These are phyloP conservation scores for Sonneratia alba DNA, from an alignment of 345 rosid genomes.

Conservation along the genomic window DNA sequence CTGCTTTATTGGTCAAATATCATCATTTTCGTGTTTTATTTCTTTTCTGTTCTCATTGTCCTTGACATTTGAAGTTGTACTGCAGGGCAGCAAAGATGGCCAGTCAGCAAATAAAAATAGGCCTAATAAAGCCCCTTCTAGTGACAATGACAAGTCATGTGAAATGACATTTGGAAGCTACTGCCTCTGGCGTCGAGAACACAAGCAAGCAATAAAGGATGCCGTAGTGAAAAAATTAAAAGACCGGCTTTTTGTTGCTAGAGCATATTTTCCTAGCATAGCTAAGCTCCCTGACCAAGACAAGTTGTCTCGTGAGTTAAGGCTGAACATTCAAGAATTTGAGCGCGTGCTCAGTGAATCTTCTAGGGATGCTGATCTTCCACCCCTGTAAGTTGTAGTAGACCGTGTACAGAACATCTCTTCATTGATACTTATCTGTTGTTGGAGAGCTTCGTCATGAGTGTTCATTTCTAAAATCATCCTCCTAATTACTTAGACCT, in stretches of 20 bases:
- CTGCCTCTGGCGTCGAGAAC: conserved; percentile 84
- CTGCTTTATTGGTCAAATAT: neutral
- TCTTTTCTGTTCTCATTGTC: neutral
- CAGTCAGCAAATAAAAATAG: conserved; percentile 12
- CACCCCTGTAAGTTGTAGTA: conserved; percentile 54
- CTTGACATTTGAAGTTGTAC: conserved; percentile 5
- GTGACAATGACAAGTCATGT: conserved; percentile 47
- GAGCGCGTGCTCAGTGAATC: conserved; percentile 87
- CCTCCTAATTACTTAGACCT: too few relatives aligned
- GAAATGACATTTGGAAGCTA: conserved; percentile 82
- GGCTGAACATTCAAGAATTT: conserved; percentile 83
- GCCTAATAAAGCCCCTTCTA: conserved; percentile 16
- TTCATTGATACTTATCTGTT: too few relatives aligned
- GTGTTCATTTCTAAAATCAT: neutral
- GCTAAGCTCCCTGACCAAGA: conserved; percentile 77
- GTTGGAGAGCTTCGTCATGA: neutral
- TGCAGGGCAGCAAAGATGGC: conserved; percentile 32
- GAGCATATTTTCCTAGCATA: conserved; percentile 91
- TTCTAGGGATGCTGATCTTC: conserved; percentile 77
- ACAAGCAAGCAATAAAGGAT: conserved; percentile 80
- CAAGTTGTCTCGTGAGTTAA: conserved; percentile 66
- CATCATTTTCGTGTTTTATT: conserved; percentile 2
- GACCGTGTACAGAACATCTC: too few relatives aligned
- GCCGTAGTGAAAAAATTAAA: conserved; percentile 71
- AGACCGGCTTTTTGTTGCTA: conserved; percentile 84